phyloP scores from a whole-genome alignment of 208 protist genomes.

The Strigomonas culicis region DNA sequence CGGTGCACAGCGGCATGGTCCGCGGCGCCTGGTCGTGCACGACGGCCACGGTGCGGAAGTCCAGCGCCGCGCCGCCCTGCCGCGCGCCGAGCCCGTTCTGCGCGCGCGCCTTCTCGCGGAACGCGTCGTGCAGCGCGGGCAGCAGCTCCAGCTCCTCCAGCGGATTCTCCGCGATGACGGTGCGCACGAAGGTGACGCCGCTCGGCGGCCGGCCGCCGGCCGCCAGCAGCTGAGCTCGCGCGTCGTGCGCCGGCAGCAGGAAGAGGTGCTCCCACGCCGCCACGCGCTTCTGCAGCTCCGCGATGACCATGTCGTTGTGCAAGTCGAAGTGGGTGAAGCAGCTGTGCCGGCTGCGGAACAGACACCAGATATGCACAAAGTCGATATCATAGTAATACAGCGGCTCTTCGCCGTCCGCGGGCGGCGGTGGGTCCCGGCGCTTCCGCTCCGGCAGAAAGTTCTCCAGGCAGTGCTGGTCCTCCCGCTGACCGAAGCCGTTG shows the following conservation, averaged over 20 bases:
- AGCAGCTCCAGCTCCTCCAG: constrained; percentile 58
- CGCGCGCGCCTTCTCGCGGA: constrained; percentile 19
- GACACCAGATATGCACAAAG: constrained; percentile 51
- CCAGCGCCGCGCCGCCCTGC: constrained; percentile 33
- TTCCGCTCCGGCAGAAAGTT: constrained; percentile 14
- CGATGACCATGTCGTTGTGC: constrained; percentile 43
- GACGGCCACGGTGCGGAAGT: constrained; percentile 70
- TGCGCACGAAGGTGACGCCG: constrained; percentile 74
- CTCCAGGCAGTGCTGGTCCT: neutral
- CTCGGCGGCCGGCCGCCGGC: constrained; percentile 1
- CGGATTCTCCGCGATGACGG: constrained; percentile 59
- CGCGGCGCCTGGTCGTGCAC: constrained; percentile 59
- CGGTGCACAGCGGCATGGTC: constrained; percentile 45
- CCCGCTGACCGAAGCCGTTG: constrained; percentile 29
- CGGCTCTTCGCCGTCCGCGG: neutral
- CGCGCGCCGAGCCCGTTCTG: neutral
- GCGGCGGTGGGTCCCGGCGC: no score
- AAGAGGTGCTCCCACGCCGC: constrained; percentile 50
- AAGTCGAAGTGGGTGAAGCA: constrained; percentile 84
- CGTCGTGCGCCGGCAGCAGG: neutral
- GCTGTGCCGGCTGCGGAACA: constrained; percentile 75
- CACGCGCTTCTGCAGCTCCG: constrained; percentile 50
- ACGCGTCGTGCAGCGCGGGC: constrained; percentile 42
- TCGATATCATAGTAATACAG: neutral
- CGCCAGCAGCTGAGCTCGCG: constrained; percentile 1